phyloP scores from a whole-genome alignment of 2,329 filamentous ascomycete species.

The Albifimbria verrucaria region DNA sequence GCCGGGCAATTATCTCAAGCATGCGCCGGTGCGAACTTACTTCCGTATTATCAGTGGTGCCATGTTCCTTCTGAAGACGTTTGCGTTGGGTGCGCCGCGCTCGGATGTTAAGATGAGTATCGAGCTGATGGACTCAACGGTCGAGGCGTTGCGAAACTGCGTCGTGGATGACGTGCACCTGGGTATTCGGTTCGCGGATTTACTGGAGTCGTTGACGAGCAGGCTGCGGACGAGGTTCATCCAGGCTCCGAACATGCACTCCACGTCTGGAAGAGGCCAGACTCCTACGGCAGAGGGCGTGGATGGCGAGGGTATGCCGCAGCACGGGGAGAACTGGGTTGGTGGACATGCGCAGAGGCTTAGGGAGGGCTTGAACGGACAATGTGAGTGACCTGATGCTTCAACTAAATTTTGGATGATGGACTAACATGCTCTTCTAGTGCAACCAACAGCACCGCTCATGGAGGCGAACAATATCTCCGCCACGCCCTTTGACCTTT shows the following conservation, averaged over 20 bases:
- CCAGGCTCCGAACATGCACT: conserved; percentile 52
- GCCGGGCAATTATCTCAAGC: conserved; percentile 73
- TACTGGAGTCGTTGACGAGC: conserved; percentile 75
- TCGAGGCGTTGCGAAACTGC: conserved; percentile 70
- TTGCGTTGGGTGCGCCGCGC: conserved; percentile 75
- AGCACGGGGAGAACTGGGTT: conserved; percentile 29
- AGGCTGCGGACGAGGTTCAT: conserved; percentile 72
- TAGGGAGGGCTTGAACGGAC: conserved; percentile 36
- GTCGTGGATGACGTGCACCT: conserved; percentile 84
- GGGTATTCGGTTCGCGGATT: conserved; percentile 78
- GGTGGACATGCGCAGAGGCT: conserved; percentile 35
- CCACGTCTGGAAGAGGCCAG: conserved; percentile 36
- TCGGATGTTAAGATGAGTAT: conserved; percentile 75
- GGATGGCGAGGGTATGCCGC: conserved; percentile 21
- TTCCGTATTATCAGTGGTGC: conserved; percentile 83
- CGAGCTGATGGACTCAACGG: conserved; percentile 69
- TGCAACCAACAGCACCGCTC: conserved; percentile 32
- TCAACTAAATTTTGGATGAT: no score
- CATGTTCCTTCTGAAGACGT: conserved; percentile 82
- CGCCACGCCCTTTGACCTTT: conserved; percentile 60
- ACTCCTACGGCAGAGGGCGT: conserved; percentile 33
- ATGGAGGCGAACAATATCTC: conserved; percentile 52
- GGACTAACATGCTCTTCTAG: conserved; percentile 20
- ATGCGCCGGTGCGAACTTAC: conserved; percentile 79
- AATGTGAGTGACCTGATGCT: conserved; percentile 28